A percentile compares a stretch with the other conserved stretches of the same genome.
Evolutionary conservation across 1,284 basidiomycete species (phyloP).

Genomic region (Tilletia horrida): DNA sequence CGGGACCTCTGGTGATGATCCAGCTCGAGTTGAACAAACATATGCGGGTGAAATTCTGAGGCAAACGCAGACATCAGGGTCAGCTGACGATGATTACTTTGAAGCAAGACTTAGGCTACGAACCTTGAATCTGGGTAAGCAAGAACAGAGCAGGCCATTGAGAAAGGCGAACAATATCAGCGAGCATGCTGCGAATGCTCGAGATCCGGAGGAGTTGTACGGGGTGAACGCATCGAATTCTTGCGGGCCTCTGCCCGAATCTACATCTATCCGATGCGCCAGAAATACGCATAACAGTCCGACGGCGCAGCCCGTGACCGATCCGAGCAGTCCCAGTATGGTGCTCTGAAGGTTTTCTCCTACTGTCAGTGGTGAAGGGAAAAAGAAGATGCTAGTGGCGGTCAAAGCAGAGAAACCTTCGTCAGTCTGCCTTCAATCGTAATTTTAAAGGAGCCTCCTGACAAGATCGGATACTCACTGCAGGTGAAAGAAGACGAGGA

Average conservation of each 20-base stretch:
- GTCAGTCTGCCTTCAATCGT: too few relatives aligned
- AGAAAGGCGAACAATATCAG: conserved; percentile 36
- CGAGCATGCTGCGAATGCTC: conserved; percentile 37
- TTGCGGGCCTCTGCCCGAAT: neutral
- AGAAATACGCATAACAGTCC: conserved; percentile 30
- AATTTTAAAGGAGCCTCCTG: neutral
- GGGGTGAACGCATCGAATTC: conserved; percentile 1
- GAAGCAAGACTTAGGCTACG: neutral
- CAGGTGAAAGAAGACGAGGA: conserved; percentile 30
- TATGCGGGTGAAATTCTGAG: conserved; percentile 27
- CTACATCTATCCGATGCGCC: conserved; percentile 39
- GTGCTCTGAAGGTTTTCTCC: conserved; percentile 40
- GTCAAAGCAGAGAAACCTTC: too few relatives aligned
- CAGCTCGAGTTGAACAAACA: conserved; percentile 36
- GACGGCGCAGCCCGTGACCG: conserved; percentile 31
- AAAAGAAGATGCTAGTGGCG: conserved; percentile 42
- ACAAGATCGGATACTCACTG: neutral
- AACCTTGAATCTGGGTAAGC: conserved; percentile 37
- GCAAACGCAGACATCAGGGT: neutral
- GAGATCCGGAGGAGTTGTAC: conserved; percentile 26
- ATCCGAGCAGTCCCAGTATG: conserved; percentile 32
- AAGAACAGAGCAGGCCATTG: conserved; percentile 30
- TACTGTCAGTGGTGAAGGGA: conserved; percentile 33
- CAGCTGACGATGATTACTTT: neutral
- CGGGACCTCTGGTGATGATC: conserved; percentile 34